Base-by-base conservation (phyloP, 805 yeast genomes). In the Yamadazyma nakazawae region DNA sequence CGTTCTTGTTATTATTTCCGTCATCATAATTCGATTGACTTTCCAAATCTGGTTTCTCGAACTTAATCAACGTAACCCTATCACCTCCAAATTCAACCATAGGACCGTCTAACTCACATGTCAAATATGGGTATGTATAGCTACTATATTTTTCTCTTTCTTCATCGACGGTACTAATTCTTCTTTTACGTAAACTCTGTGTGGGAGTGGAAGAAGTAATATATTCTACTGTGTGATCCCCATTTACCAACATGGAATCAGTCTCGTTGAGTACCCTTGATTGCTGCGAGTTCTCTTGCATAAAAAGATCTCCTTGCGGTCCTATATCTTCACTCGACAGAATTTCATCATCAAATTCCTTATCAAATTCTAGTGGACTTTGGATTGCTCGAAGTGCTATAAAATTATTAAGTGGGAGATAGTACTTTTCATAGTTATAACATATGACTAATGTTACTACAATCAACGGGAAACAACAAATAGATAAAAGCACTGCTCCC, bases 321-420 rank as follows among this genome's bases (percentile, higher is more conserved):
- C 14, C 26, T 8, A 18, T 17, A 3, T 45, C 42, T 9, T 38
- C 41, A 11, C 14, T 25, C 3, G 24, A 21, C 38, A 32, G 39
- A 13, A 25, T 19, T 43, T 68, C 74, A 42, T 71, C 75, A 44
- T 66, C 69, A 51, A 71, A 72, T 37, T 71, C 76, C 45, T 66
- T 63, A 43, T 72, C 76, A 50, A 63, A 69, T 37, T 68, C 64
- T 26, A 54, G 50, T 0, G 75, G 75, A 44, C 66, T 70, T 31
- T 75, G 76, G 25, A 81, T 78, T 2, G 85, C 81, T 49, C 82
- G 74, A 51, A 81, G 65, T 0, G 85, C 85, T 55, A 81, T 80
- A 53, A 78, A 81, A 32, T 68, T 67, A 49, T 75, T 69, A 42
- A 81, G 64, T 3, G 85, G 85, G 24, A 72, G 63, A 54, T 80